Conservation (phyloP, 2,329 filamentous ascomycete genomes). For the Paracoccidioides lutzii region DNA sequence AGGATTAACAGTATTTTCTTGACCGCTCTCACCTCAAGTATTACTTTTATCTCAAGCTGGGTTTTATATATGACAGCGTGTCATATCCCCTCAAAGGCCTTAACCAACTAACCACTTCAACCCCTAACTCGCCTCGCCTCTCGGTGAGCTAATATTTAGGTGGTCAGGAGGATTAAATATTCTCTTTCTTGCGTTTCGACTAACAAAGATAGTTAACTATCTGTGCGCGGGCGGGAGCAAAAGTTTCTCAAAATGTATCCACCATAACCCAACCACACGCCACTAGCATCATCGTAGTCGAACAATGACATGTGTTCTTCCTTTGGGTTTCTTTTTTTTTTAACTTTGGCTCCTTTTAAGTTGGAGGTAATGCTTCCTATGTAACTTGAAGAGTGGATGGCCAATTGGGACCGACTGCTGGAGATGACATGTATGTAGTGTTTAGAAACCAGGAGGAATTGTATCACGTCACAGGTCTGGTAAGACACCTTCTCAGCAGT, state of each 20-base stretch:
- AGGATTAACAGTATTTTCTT: neutral
- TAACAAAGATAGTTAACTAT: neutral
- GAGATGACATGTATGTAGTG: neutral
- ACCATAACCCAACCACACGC: neutral
- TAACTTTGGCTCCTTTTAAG: neutral
- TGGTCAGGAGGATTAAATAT: neutral
- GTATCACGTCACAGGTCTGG: neutral
- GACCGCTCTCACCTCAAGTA: neutral
- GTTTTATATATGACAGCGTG: neutral
- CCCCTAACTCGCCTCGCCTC: neutral
- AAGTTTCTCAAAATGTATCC: neutral
- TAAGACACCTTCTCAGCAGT: neutral
- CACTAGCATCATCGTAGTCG: neutral
- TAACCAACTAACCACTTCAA: neutral
- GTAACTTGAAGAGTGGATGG: neutral
- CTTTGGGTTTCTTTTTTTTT: neutral
- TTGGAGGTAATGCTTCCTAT: neutral
- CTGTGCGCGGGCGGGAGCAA: neutral
- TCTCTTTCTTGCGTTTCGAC: neutral
- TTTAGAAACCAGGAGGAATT: neutral
- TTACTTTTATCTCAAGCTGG: neutral
- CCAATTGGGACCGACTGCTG: neutral
- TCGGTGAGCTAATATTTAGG: neutral
- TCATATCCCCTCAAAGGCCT: neutral
- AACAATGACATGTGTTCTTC: neutral